Percentiles rank a stretch among this genome's conserved stretches.
These are phyloP conservation scores for Leishmania braziliensis DNA, from an alignment of 208 protist genomes.

Conservation along the genomic window DNA sequence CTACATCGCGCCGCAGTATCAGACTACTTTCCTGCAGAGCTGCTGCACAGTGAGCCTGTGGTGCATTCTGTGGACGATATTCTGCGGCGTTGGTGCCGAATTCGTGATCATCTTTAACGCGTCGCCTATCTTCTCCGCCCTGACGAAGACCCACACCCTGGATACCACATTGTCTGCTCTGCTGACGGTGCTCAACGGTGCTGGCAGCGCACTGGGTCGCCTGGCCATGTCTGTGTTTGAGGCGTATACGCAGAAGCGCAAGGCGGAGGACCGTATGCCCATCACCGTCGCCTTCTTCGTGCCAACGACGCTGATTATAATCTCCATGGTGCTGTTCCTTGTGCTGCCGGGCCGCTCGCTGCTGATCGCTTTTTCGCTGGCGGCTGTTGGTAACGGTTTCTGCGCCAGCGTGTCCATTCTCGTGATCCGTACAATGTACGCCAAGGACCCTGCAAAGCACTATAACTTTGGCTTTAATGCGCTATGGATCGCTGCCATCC, in stretches of 20 bases:
- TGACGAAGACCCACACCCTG: conserved; percentile 25
- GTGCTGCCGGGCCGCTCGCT: conserved; percentile 36
- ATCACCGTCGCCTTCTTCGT: conserved; percentile 68
- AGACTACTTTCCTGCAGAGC: conserved; percentile 55
- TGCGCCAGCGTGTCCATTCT: conserved; percentile 46
- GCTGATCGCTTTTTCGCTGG: conserved; percentile 42
- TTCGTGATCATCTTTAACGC: conserved; percentile 75
- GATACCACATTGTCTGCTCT: conserved; percentile 49
- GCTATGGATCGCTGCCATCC: conserved; percentile 34
- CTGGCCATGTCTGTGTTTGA: conserved; percentile 64
- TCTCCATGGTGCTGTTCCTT: conserved; percentile 57
- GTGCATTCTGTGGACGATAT: conserved; percentile 56
- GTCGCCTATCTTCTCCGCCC: conserved; percentile 46
- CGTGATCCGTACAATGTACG: conserved; percentile 67
- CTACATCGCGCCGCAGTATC: conserved; percentile 71
- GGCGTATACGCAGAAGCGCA: conserved; percentile 41
- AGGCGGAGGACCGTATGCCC: conserved; percentile 63
- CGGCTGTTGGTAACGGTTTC: conserved; percentile 74
- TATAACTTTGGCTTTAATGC: conserved; percentile 65
- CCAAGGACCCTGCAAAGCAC: conserved; percentile 71
- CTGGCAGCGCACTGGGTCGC: conserved; percentile 63
- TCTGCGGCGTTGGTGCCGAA: conserved; percentile 50
- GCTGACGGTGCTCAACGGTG: conserved; percentile 66
- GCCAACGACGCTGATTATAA: conserved; percentile 45
- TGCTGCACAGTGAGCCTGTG: conserved; percentile 52